Base-by-base conservation (phyloP, 2,329 filamentous ascomycete genomes). In the Xylaria multiplex region DNA sequence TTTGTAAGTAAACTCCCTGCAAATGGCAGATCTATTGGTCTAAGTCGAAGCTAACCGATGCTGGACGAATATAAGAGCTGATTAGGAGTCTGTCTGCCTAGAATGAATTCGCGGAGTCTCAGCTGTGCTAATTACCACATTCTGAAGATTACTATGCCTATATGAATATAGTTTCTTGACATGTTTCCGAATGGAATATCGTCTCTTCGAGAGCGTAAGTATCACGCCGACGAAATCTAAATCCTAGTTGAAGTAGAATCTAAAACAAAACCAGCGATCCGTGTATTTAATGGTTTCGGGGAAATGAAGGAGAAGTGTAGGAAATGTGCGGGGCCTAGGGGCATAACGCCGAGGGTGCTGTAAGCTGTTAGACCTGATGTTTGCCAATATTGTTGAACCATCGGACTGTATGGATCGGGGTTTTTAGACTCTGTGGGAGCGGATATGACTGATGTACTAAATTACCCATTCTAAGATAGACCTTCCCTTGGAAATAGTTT, bases 31-130 rank as follows among this genome's bases (percentile, higher is more conserved):
- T 40, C 4, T 40, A 13, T 40, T 13, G 37, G 37, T 14, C 11
- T 40, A 14, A 37, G 8, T 37, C 11, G 2, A 37, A 7, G 7
- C 11, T 7, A 8, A 7, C 35, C 11, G 35, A 37, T 7, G 35
- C 35, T 7, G 9, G 11, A 37, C 11, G 35, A 13, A 37, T 37
- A 8, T 37, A 37, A 37, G 35, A 37, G 8, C 9, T 7, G 11
- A 7, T 7, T 7, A 37, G 35, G 35, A 37, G 9, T 37, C 69
- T 40, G 8, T 68, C 69, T 0, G 65, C 57, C 71, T 65, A 72
- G 54, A 72, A 73, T 2, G 55, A 22, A 2, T 64, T 19, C 0
- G 71, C 7, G 0, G 62, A 68, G 55, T 66, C 49, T 2, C 4
- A 5, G 11, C 66, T 66, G 14, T 50, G 42, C 1, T 35, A 8